Base-by-base conservation (phyloP, 345 rosid species). In the Melaleuca quinquenervia region DNA sequence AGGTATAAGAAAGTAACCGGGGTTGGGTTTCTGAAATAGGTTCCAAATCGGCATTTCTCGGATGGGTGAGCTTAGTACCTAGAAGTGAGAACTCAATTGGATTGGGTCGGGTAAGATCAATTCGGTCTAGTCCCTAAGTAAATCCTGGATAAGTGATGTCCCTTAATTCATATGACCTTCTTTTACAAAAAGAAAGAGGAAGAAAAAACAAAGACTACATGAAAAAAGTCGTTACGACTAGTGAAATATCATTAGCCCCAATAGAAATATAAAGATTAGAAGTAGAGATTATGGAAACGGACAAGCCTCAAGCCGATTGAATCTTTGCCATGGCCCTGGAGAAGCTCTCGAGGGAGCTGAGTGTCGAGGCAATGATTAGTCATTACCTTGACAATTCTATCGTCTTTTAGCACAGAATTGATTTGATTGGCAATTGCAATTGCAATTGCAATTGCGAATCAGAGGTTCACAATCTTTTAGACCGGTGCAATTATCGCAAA, bases 31-130 rank as follows among this genome's bases (percentile, higher is more conserved):
- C 1, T 36, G 3, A 8, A 70, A 18, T 8, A 32, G 5, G 48
- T 36, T 70, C 5, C 48, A 70, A 0, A 32, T 2, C 1, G 1
- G 0, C 0, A 1, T 1, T 8, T 70, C 45, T 1, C 0, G 0
- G 14, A 16, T n/a, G 36, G 48, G 11, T 15, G 22, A 21, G 10
- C 29, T 62, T 3, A 15, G 1, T 4, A 15, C 22, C 21, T 2
- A 64, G 5, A 29, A 64, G 11, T 16, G 4, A 8, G 10, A 29
- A 64, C 9, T 5, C 3, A 29, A 11, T 29, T 15, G 11, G 21
- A 18, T 7, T 70, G 11, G 6, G 7, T 1, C 3, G 5, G 12
- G 11, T 18, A 32, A 45, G 78, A 6, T 6, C 0, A 3, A 6
- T 32, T 36, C 1, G 0, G 3, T 32, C 11, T 12, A 32, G 2